Evolutionary conservation across 1,139 yeast species (phyloP).

Genomic region (Sporopachydermia cereana): DNA sequence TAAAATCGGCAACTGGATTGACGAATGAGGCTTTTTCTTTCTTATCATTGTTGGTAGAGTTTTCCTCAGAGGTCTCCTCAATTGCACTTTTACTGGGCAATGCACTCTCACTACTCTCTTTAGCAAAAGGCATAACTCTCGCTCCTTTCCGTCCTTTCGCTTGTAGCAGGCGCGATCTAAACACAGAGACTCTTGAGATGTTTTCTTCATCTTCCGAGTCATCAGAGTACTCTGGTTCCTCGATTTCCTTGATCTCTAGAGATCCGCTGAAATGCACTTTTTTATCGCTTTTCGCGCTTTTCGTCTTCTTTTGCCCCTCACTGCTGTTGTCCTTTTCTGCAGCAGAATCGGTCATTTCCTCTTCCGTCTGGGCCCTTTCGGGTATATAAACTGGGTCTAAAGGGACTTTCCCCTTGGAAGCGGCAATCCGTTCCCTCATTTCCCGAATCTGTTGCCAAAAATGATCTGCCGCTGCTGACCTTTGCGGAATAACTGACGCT

Average conservation of each 20-base stretch:
- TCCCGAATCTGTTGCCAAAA: conserved; percentile 18
- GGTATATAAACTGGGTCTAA: conserved; percentile 1
- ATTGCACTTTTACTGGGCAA: neutral
- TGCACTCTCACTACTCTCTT: neutral
- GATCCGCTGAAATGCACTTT: conserved; percentile 21
- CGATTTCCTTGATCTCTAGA: conserved; percentile 24
- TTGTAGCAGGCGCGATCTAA: conserved; percentile 15
- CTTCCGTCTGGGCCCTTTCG: neutral
- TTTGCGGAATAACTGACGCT: conserved; percentile 15
- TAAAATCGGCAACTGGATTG: conserved; percentile 7
- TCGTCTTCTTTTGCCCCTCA: conserved; percentile 6
- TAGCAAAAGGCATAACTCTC: too few relatives aligned
- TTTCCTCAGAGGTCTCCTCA: neutral
- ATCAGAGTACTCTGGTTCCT: conserved; percentile 9
- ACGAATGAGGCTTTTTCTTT: conserved; percentile 6
- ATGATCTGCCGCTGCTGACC: conserved; percentile 7
- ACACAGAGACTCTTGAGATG: neutral
- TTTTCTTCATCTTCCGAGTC: conserved; percentile 8
- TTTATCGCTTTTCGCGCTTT: conserved; percentile 7
- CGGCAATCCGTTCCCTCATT: conserved; percentile 11
- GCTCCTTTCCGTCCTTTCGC: neutral
- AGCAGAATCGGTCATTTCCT: neutral
- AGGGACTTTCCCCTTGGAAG: neutral
- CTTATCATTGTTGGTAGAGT: conserved; percentile 15
- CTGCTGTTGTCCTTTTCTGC: conserved; percentile 17